Conservation (phyloP, 805 yeast species). For the Pichia membranifaciens region DNA sequence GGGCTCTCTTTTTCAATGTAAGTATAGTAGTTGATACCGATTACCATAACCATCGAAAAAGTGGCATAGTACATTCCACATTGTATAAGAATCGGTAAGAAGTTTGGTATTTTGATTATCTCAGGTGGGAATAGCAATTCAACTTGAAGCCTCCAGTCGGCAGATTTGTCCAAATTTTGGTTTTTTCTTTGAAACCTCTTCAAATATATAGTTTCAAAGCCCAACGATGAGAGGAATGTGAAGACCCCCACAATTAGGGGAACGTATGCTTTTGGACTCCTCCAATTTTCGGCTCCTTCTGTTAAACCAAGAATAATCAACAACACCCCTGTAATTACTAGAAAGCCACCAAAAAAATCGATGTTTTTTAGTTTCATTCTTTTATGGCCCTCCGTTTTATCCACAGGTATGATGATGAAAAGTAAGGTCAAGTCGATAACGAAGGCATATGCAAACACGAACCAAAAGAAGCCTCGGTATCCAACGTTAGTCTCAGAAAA, state of each 20-base stretch:
- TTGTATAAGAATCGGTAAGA: conserved; percentile 14
- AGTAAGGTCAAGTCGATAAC: conserved; percentile 18
- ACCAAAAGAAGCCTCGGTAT: conserved; percentile 35
- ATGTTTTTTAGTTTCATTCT: conserved; percentile 22
- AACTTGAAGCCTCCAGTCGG: conserved; percentile 16
- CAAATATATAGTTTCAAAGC: conserved; percentile 29
- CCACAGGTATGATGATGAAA: conserved; percentile 26
- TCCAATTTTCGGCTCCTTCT: conserved; percentile 41
- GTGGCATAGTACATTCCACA: conserved; percentile 9
- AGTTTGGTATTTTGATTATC: conserved; percentile 18
- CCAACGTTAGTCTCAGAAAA: conserved; percentile 34
- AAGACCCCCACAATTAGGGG: conserved; percentile 36
- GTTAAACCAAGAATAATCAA: conserved; percentile 40
- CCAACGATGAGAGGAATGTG: conserved; percentile 23
- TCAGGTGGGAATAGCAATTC: conserved; percentile 22
- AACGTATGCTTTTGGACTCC: conserved; percentile 35
- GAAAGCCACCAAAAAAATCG: conserved; percentile 32
- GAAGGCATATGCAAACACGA: conserved; percentile 30
- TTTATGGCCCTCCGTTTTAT: conserved; percentile 24
- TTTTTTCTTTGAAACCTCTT: conserved; percentile 12
- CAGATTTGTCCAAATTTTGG: background rate
- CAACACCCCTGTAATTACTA: conserved; percentile 32
- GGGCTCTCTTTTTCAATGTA: conserved; percentile 29
- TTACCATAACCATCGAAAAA: conserved; percentile 8
- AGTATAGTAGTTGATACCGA: conserved; percentile 21